Conservation (phyloP, 345 rosid species). For the Salix suchowensis region DNA sequence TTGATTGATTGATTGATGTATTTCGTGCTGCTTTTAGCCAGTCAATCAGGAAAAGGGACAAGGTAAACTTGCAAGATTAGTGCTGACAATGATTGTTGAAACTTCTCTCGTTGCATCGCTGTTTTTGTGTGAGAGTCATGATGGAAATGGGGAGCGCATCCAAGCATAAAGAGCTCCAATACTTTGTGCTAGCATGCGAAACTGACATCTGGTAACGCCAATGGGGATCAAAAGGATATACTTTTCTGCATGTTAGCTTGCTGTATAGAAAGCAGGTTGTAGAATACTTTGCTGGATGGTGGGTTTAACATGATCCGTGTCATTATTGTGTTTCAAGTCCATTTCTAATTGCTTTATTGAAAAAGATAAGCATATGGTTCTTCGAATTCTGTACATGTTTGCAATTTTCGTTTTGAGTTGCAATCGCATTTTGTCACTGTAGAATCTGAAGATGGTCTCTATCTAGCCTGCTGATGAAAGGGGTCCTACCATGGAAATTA, state of each 20-base stretch:
- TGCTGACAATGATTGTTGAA: slow-evolving; percentile 35
- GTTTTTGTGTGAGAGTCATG: slow-evolving; percentile 1
- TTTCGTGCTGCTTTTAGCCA: not conserved
- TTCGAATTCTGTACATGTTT: slow-evolving; percentile 6
- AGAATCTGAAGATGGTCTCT: slow-evolving; percentile 16
- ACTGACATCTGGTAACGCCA: not conserved
- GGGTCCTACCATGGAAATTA: slow-evolving; percentile 36
- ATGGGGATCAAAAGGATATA: slow-evolving; percentile 2
- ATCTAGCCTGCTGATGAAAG: not conserved
- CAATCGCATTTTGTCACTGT: slow-evolving; percentile 17
- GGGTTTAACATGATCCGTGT: not conserved
- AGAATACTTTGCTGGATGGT: not conserved
- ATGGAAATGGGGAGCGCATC: slow-evolving; percentile 22
- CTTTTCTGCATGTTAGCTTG: not conserved
- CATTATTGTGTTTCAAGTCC: slow-evolving; percentile 12
- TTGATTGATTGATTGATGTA: slow-evolving; percentile 23
- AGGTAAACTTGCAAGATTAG: slow-evolving; percentile 34
- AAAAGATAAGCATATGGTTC: slow-evolving; percentile 14
- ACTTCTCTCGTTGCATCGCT: slow-evolving; percentile 21
- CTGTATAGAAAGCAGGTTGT: slow-evolving; percentile 3
- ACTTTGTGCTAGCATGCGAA: not conserved
- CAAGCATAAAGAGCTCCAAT: slow-evolving; percentile 15
- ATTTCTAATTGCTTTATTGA: slow-evolving; percentile 19
- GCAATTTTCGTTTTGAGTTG: slow-evolving; percentile 6
- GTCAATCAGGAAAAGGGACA: slow-evolving; percentile 16